phyloP scores from a whole-genome alignment of 106 monocot genomes.

The Allium sativum region DNA sequence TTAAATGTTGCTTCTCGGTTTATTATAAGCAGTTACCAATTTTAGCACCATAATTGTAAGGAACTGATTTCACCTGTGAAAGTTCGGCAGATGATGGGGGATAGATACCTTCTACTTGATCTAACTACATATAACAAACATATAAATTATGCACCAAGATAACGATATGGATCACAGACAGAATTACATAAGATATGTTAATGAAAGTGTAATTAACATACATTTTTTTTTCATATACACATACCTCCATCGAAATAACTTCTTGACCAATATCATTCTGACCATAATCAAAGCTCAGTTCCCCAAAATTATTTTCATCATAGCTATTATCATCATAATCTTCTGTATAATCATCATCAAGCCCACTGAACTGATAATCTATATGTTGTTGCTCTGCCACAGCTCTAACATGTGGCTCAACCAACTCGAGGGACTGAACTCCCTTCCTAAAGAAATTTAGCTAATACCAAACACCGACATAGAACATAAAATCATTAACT shows the following conservation, averaged over 20 bases:
- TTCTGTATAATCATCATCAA: constrained; percentile 41
- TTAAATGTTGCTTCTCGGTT: no score
- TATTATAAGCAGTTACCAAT: not conserved
- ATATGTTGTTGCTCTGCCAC: constrained; percentile 73
- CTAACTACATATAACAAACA: constrained; percentile 17
- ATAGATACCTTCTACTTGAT: constrained; percentile 18
- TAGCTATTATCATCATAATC: constrained; percentile 23
- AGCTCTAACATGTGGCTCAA: constrained; percentile 60
- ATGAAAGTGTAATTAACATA: not conserved
- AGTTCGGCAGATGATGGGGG: constrained; percentile 1
- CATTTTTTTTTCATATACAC: not conserved
- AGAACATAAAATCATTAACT: constrained; percentile 5
- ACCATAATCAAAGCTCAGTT: constrained; percentile 68
- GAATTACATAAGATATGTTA: not conserved
- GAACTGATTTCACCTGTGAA: constrained; percentile 5
- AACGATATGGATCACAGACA: not conserved
- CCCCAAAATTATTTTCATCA: constrained; percentile 44
- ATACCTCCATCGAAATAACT: constrained; percentile 59
- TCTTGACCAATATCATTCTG: constrained; percentile 28
- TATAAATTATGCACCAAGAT: not conserved
- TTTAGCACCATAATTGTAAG: not conserved
- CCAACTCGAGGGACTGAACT: constrained; percentile 47
- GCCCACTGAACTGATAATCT: constrained; percentile 74
- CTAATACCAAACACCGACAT: constrained; percentile 15
- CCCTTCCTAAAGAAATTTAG: constrained; percentile 81